Evolutionary conservation across 768 basidiomycete species (phyloP), one percentile per base, ranked within the genome.

Genomic region (Lactarius hatsudake): DNA sequence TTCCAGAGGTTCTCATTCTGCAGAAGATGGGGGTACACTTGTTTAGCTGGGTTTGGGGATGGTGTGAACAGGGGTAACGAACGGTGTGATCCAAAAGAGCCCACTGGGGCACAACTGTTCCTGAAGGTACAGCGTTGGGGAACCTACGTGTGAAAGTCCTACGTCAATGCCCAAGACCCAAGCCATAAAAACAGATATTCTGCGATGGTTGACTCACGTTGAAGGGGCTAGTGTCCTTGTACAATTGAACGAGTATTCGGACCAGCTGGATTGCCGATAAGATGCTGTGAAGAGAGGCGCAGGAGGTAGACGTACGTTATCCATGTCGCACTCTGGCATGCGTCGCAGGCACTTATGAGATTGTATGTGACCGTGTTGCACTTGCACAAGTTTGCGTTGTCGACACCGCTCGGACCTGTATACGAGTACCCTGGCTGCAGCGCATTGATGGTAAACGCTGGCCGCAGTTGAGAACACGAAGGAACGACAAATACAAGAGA

Each of bases 341-440:
- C 66, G 9, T 61, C 66, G 20, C 66, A 68, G 28, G 66, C 66
- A 20, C 66, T 68, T 17, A 68, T 15, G 34, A 68, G 66, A 5
- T 45, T 59, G 58, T 68, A 68, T 7, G 30, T 9, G 8, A 68
- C n/a, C 1, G 66, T 64, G 59, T 40, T 68, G 28, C 66, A 68
- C 53, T 64, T 64, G 66, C 66, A 68, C 59, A 64, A 3, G 36
- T 68, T 48, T 13, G 17, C 1, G n/a, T 38, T 10, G 15, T 64
- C 62, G 34, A 17, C 0, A 42, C 15, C 42, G 6, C 38, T 15
- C 3, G 38, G 38, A 15, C 38, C 38, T 6, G 38, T 40, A 40
- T 40, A 40, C 38, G 38, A 40, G 38, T 15, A 40, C 13, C 38
- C 38, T 40, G 38, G 38, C 38, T 40, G 38, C 38, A 40, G 38